Evolutionary conservation across 352 stramenopile species (phyloP), one percentile per base, ranked within the genome.

Genomic region (Phytophthora aleatoria): DNA sequence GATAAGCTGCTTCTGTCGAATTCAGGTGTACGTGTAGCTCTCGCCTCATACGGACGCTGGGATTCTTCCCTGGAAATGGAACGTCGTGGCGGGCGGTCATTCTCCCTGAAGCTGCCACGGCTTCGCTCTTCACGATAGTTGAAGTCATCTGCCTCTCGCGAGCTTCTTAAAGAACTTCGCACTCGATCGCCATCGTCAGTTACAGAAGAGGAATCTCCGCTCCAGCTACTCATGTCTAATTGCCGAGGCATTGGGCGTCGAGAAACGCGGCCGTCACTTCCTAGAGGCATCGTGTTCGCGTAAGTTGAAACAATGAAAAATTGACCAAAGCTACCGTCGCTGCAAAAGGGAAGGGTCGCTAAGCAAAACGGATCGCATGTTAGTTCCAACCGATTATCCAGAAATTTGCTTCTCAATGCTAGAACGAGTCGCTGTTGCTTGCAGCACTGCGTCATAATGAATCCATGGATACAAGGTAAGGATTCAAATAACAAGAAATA

Each of bases 381-480:
- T 61, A 61, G 16, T 57, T 1, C 16, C 24, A 61, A 63, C 45
- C 28, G 50, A 58, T 64, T 56, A 63, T 67, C n/a, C 11, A 50
- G 53, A 59, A 47, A 27, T 43, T 39, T 1, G 5, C 15, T 65
- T 13, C 10, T 15, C 12, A 15, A 61, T 16, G 8, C n/a, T 85
- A 87, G 50, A 89, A 86, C 2, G 81, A 90, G 42, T 78, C 77
- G 24, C 74, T 87, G 16, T 76, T 83, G 36, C 75, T 85, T 8
- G 74, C 77, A 63, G 71, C 77, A 48, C 78, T 87, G 27, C 20
- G 20, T 36, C 13, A 44, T 26, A 50, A 13, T 13, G 61, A 50
- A 47, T 1, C 26, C 31, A 51, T 7, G n/a, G 30, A 52, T 39
- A 8, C 35, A 58, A 11, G 16, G n/a, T 57, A 7, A 30, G n/a